Evolutionary conservation across 2,329 filamentous ascomycete species (phyloP).

Genomic region (Eurotiales sp.): DNA sequence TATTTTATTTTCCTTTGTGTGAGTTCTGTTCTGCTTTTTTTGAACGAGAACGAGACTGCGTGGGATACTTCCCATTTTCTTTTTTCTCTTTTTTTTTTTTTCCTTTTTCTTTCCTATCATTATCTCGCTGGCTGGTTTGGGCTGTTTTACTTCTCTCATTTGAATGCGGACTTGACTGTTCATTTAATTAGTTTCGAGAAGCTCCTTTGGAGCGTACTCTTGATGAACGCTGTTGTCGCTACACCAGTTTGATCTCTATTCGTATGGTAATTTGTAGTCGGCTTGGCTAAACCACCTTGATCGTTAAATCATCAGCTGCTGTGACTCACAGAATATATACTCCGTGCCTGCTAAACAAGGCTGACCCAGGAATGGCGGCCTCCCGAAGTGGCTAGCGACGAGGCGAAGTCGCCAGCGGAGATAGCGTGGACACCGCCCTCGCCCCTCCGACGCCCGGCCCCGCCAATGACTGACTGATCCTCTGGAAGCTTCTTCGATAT

Average conservation of each 20-base stretch:
- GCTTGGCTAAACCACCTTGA: too few species aligned
- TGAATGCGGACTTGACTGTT: slow-evolving; percentile 7
- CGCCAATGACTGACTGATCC: slow-evolving; percentile 7
- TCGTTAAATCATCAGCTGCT: too few species aligned
- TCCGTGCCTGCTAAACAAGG: too few species aligned
- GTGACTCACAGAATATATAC: too few species aligned
- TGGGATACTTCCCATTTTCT: not conserved
- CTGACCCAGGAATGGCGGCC: too few species aligned
- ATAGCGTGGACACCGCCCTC: slow-evolving; percentile 12
- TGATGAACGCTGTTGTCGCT: too few species aligned
- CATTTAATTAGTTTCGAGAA: slow-evolving; percentile 8
- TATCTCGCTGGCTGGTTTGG: not conserved
- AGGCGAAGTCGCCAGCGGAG: not conserved
- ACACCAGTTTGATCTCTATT: too few species aligned
- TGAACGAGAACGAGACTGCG: too few species aligned
- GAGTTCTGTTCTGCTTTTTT: too few species aligned
- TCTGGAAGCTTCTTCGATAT: slow-evolving; percentile 16
- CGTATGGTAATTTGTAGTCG: too few species aligned
- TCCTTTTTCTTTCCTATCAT: not conserved
- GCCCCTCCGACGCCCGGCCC: slow-evolving; percentile 8
- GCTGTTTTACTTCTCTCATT: not conserved
- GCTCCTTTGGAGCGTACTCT: not conserved
- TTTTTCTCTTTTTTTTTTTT: not conserved
- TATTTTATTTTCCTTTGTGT: slow-evolving; percentile 11
- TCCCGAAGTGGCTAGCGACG: slow-evolving; percentile 2